These are phyloP conservation scores for Globisporangium solare DNA, from an alignment of 352 stramenopile species.

Conservation along the genomic window DNA sequence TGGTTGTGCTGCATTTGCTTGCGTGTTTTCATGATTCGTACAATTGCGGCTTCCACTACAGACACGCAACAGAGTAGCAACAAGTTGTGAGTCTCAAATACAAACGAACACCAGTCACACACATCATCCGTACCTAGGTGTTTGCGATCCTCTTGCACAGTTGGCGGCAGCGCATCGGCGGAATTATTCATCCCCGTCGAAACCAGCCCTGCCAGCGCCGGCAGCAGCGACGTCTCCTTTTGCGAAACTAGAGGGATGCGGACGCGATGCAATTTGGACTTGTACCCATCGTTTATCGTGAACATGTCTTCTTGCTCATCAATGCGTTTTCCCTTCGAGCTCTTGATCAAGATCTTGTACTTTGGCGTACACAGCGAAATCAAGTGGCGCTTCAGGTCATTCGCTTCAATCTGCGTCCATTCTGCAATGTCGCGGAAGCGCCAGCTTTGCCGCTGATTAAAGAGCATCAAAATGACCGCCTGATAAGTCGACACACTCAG, in stretches of 20 bases:
- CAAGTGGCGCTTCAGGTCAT: conserved; percentile 91
- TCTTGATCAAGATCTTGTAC: conserved; percentile 96
- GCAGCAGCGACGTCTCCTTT: conserved; percentile 68
- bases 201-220: conserved; percentile 21
- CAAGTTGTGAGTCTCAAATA: too few relatives aligned
- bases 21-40: conserved; percentile 95
- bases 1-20: conserved; percentile 91
- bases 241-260: conserved; percentile 83
- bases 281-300: conserved; percentile 93
- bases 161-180: conserved; percentile 76
- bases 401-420: conserved; percentile 84
- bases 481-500: conserved; percentile 98
- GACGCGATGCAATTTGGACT: conserved; percentile 89
- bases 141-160: conserved; percentile 95
- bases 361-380: conserved; percentile 98
- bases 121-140: conserved; percentile 66
- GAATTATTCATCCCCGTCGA: conserved; percentile 33
- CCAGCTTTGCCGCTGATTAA: conserved; percentile 89
- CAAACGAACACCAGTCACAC: conserved; percentile 3
- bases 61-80: background rate
- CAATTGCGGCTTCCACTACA: conserved; percentile 89
- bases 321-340: conserved; percentile 96
- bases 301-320: conserved; percentile 93
- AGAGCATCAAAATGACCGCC: conserved; percentile 97
- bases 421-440: conserved; percentile 88